Base-by-base conservation (phyloP, 202 grass and related monocot genomes). In the Hordeum pubiflorum region DNA sequence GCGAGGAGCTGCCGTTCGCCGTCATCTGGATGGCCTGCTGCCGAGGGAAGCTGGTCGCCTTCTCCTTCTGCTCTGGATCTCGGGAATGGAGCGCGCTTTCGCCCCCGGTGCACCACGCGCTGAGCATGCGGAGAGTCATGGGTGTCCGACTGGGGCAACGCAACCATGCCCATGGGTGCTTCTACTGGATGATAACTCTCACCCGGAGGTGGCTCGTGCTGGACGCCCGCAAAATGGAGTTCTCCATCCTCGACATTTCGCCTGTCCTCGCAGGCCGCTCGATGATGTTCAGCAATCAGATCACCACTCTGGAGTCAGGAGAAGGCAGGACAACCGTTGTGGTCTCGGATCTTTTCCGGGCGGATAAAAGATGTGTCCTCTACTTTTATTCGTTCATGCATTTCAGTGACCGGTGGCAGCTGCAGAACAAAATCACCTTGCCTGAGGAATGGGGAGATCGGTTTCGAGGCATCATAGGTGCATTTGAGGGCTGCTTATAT, bases 401-500 rank as follows among this genome's bases (percentile, higher is more conserved):
- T 54, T 85, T 79, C 43, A 59, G 21, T 2, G 86, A 88, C 67
- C 44, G 1, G 13, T 86, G 79, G 82, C 79, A 72, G 58, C 73
- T 79, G 74, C 78, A 52, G 67, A 72, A 77, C 54, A 89, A 36
- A 36, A 82, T 86, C 36, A 69, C 15, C 24, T 56, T 88, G 63
- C 86, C 86, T 0, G 86, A 88, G 52, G 86, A 88, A 63, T 88
- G 86, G 86, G 86, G 81, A 3, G 83, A 84, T 59, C 81, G 81
- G 31, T 88, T 88, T 44, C 74, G 86, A 29, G 86, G 86, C 39
- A 88, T 88, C 34, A 82, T 78, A 41, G 83, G 84, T 26, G 72
- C 68, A 21, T 56, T 63, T 6, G 69, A 89, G 50, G 73, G 36
- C 3, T 73, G 27, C 73, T 69, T 87, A 17, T 82, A 86, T 36